Evolutionary conservation across 176 grass and related monocot genomes (phyloP).

Genomic region (Dendrocalamus sinicus): DNA sequence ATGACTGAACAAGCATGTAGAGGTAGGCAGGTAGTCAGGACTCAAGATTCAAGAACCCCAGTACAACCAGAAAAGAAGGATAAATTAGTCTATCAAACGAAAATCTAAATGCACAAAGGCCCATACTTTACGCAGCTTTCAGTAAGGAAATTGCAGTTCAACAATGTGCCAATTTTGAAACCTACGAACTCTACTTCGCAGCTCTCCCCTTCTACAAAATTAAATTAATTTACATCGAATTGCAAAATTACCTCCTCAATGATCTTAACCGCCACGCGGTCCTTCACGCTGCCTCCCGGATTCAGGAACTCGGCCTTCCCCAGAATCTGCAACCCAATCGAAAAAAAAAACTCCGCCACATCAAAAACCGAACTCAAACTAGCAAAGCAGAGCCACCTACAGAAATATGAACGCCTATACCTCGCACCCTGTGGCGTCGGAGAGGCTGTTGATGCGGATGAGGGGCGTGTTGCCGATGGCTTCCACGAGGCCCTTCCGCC

Average conservation of each 20-base stretch:
- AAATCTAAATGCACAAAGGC: neutral
- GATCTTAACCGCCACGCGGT: slow-evolving; percentile 88
- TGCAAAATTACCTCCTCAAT: slow-evolving; percentile 78
- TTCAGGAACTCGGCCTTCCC: slow-evolving; percentile 99
- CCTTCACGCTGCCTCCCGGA: slow-evolving; percentile 93
- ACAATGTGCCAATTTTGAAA: slow-evolving; percentile 1
- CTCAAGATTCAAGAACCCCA: neutral
- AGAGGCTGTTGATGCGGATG: slow-evolving; percentile 96
- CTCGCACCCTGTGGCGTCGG: slow-evolving; percentile 91
- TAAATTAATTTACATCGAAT: neutral
- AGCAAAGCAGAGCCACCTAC: neutral
- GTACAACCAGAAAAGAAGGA: neutral
- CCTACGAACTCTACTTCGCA: neutral
- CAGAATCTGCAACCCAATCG: slow-evolving; percentile 68
- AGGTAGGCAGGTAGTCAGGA: neutral
- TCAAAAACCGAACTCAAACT: slow-evolving; percentile 8
- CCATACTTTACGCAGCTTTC: neutral
- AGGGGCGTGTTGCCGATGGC: slow-evolving; percentile 86
- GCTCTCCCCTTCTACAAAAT: neutral
- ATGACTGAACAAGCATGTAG: neutral
- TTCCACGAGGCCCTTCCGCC: slow-evolving; percentile 67
- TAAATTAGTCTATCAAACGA: neutral
- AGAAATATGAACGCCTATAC: slow-evolving; percentile 25
- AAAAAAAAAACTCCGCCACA: slow-evolving; percentile 1
- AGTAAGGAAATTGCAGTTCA: neutral